Percentiles rank a stretch among this genome's conserved stretches.
These are phyloP conservation scores for Terana coerulea DNA, from an alignment of 768 basidiomycete species.

Conservation along the genomic window DNA sequence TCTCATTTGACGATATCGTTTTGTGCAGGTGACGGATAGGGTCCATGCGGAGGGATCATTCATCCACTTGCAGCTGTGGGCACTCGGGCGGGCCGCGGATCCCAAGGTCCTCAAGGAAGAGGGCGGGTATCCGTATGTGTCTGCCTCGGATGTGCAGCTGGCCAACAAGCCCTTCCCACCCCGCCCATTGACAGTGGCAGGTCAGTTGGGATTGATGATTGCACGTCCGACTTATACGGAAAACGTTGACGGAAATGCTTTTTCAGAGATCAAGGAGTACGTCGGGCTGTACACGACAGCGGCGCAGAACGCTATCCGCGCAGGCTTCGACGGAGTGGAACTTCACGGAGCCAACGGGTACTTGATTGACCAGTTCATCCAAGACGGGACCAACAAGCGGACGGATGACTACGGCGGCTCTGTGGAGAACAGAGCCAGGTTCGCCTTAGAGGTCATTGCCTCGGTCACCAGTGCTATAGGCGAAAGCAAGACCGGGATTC, in stretches of 20 bases:
- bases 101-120: constrained; percentile 33
- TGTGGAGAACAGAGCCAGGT: constrained; percentile 43
- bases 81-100: constrained; percentile 43
- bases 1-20: not conserved
- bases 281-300: constrained; percentile 24
- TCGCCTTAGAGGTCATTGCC: constrained; percentile 40
- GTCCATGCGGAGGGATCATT: constrained; percentile 52
- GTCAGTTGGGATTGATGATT: not conserved
- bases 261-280: constrained; percentile 33
- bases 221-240: not conserved
- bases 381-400: constrained; percentile 34
- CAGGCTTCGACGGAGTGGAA: constrained; percentile 48
- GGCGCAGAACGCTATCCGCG: constrained; percentile 28
- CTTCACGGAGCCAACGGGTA: constrained; percentile 30
- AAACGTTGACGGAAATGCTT: too few species aligned
- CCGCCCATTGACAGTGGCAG: constrained; percentile 21
- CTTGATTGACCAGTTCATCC: constrained; percentile 39
- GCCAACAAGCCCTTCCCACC: constrained; percentile 9
- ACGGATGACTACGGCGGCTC: constrained; percentile 49
- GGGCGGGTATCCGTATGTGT: constrained; percentile 29
- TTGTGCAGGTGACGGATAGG: constrained; percentile 46
- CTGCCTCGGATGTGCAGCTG: constrained; percentile 30
- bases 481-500: constrained; percentile 35
- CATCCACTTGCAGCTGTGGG: constrained; percentile 58
- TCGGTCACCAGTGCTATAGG: constrained; percentile 40